These are phyloP conservation scores for Toxoplasma gondii DNA, from an alignment of 169 alveolate genomes.

Conservation along the genomic window DNA sequence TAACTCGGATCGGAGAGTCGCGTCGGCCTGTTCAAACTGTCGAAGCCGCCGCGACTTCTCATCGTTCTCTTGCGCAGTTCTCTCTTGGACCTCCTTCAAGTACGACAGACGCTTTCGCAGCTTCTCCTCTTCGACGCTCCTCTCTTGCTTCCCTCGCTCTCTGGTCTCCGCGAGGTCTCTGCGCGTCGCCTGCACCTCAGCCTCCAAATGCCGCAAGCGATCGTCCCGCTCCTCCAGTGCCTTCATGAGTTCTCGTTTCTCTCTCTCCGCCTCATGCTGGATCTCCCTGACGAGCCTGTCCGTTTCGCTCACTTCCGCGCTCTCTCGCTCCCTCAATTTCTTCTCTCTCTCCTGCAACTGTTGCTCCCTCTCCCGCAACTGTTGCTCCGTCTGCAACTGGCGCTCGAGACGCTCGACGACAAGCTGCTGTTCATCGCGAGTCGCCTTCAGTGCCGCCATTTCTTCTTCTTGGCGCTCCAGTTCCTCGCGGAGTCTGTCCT, in stretches of 20 bases:
- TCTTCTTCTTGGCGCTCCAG: background rate
- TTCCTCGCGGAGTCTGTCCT: background rate
- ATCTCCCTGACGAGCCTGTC: background rate
- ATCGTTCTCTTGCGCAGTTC: background rate
- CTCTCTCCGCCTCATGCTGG: background rate
- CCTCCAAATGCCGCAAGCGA: background rate
- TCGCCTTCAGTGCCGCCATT: background rate
- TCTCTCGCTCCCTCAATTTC: background rate
- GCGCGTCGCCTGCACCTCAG: background rate
- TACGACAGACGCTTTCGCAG: background rate
- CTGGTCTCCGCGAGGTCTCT: background rate
- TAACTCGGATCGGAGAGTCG: background rate
- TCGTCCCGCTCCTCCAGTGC: background rate
- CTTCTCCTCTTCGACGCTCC: background rate
- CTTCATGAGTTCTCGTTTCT: background rate
- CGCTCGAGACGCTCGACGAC: conserved; percentile 9
- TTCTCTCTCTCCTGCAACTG: background rate
- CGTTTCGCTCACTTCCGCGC: background rate
- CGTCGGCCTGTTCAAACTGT: background rate
- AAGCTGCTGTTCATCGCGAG: background rate
- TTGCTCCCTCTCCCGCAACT: background rate
- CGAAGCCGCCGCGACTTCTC: background rate
- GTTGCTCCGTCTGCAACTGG: background rate
- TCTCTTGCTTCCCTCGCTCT: background rate
- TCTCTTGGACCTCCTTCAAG: background rate